Percentiles rank a stretch among this genome's conserved stretches.
These are phyloP conservation scores for Fistulina hepatica DNA, from an alignment of 1,284 basidiomycete genomes.

Conservation along the genomic window DNA sequence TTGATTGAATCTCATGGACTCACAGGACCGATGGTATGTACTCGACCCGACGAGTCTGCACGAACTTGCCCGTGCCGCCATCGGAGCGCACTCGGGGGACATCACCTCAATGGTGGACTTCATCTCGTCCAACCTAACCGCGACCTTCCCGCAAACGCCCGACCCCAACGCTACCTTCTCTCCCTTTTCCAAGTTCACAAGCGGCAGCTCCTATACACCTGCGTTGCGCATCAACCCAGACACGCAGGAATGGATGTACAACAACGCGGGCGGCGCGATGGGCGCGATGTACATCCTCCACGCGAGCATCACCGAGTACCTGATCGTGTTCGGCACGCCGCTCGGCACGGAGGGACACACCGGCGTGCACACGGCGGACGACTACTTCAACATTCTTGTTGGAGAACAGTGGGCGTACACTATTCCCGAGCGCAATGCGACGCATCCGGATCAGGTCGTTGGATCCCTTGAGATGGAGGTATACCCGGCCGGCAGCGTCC, in stretches of 20 bases:
- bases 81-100: slow-evolving; percentile 51
- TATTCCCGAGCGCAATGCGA: too few relatives aligned
- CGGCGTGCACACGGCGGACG: slow-evolving; percentile 90
- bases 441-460: slow-evolving; percentile 29
- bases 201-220: too few relatives aligned
- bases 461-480: slow-evolving; percentile 76
- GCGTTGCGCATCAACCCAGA: slow-evolving; percentile 52
- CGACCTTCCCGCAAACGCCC: slow-evolving; percentile 49
- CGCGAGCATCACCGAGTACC: slow-evolving; percentile 87
- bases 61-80: slow-evolving; percentile 58
- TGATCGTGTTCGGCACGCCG: slow-evolving; percentile 93
- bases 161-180: too few relatives aligned
- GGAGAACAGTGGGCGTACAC: slow-evolving; percentile 95
- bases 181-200: too few relatives aligned
- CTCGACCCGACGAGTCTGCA: slow-evolving; percentile 60
- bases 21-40: slow-evolving; percentile 53
- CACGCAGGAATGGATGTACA: slow-evolving; percentile 86
- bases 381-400: slow-evolving; percentile 93
- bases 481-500: slow-evolving; percentile 77
- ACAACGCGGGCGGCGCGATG: slow-evolving; percentile 98
- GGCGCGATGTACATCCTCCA: slow-evolving; percentile 97
- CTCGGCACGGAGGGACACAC: slow-evolving; percentile 95
- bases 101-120: slow-evolving; percentile 62
- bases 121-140: slow-evolving; percentile 66
- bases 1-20: slow-evolving; percentile 1